A percentile compares a stretch with the other conserved stretches of the same genome.
Conservation (phyloP, 208 protist species). For the Phytomonas sp. region DNA sequence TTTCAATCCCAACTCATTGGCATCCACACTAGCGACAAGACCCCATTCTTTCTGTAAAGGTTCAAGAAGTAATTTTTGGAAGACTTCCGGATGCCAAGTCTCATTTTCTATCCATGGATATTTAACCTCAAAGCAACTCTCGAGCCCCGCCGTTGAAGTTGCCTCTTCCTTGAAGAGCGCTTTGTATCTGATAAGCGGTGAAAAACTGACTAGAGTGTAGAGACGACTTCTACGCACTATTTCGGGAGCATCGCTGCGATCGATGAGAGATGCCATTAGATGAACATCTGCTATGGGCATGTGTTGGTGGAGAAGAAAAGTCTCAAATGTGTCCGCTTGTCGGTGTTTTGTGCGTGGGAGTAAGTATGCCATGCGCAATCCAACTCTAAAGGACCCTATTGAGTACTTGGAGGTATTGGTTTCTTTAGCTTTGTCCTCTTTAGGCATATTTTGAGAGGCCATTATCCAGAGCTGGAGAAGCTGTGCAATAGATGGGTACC, state of each 20-base stretch:
- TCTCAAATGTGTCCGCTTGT: background rate
- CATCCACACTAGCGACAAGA: background rate
- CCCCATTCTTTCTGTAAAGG: background rate
- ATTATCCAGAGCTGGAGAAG: background rate
- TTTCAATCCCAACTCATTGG: background rate
- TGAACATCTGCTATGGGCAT: background rate
- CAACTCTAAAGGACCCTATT: background rate
- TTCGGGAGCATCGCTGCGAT: background rate
- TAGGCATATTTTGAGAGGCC: background rate
- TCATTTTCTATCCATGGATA: slow-evolving; percentile 10
- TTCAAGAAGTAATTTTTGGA: slow-evolving; percentile 3
- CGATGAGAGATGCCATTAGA: background rate
- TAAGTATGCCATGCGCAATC: background rate
- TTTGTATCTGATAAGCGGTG: background rate
- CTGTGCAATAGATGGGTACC: background rate
- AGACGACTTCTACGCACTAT: background rate
- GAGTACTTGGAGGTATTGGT: background rate
- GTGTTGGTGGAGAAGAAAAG: background rate
- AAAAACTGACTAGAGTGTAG: background rate
- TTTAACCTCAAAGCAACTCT: slow-evolving; percentile 3
- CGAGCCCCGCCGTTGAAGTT: background rate
- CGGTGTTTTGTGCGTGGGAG: background rate
- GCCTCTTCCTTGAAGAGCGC: background rate
- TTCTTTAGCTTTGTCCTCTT: background rate
- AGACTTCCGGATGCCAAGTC: slow-evolving; percentile 1